phyloP scores from a whole-genome alignment of 1,284 basidiomycete genomes.

The Cronartium ribicola region DNA sequence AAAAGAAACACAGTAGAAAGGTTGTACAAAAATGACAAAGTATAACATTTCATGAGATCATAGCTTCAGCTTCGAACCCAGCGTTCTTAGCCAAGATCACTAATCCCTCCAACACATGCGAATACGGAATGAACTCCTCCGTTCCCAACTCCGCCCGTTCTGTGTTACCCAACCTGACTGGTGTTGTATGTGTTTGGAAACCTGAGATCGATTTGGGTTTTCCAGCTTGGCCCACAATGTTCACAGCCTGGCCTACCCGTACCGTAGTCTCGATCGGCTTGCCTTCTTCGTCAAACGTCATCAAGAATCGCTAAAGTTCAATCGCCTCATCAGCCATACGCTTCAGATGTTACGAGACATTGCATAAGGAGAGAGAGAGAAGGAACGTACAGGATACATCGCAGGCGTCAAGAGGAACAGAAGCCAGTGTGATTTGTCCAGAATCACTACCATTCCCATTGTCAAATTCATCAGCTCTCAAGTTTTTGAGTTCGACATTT shows the following conservation, averaged over 20 bases:
- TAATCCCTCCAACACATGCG: conserved; percentile 74
- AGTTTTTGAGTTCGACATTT: too few relatives aligned
- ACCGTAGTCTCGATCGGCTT: conserved; percentile 71
- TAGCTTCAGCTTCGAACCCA: conserved; percentile 51
- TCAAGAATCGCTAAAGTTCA: conserved; percentile 68
- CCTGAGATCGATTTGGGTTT: conserved; percentile 86
- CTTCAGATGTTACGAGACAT: neutral
- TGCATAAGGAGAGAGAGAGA: neutral
- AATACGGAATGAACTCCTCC: conserved; percentile 90
- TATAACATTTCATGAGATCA: conserved; percentile 17
- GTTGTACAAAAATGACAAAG: too few relatives aligned
- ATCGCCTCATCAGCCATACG: neutral
- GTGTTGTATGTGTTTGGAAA: conserved; percentile 95
- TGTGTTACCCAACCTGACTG: conserved; percentile 85
- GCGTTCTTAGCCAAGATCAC: conserved; percentile 53
- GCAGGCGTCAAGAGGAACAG: conserved; percentile 88
- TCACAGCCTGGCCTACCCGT: conserved; percentile 65
- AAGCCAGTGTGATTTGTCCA: conserved; percentile 98
- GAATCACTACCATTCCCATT: conserved; percentile 61
- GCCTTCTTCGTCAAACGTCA: conserved; percentile 89
- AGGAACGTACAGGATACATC: conserved; percentile 70
- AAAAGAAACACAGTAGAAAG: too few relatives aligned
- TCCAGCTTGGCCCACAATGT: conserved; percentile 83
- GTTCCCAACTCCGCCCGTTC: conserved; percentile 94
- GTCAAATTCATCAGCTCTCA: neutral